Evolutionary conservation across 805 yeast genomes (phyloP).

Genomic region (Hermanozyma aechmeae): DNA sequence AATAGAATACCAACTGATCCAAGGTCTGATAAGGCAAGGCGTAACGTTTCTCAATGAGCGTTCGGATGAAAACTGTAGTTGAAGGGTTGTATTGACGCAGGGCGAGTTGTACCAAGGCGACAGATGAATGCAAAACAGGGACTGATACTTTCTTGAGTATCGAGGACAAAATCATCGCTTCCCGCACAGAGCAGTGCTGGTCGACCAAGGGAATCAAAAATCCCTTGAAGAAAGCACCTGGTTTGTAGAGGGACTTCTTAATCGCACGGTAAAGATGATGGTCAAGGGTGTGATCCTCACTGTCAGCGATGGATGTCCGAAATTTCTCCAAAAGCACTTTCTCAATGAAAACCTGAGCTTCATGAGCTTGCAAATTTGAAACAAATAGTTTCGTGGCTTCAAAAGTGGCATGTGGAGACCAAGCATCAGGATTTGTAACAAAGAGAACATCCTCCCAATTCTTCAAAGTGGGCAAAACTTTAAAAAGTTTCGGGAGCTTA

Average conservation of each 20-base stretch:
- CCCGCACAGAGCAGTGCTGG: slow-evolving; percentile 81
- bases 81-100: slow-evolving; percentile 82
- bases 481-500: slow-evolving; percentile 91
- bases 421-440: slow-evolving; percentile 83
- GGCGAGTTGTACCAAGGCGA: slow-evolving; percentile 78
- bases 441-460: slow-evolving; percentile 95
- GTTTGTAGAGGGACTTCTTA: slow-evolving; percentile 90
- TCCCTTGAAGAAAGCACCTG: slow-evolving; percentile 96
- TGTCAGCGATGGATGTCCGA: slow-evolving; percentile 60
- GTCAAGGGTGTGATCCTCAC: slow-evolving; percentile 71
- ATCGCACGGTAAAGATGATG: slow-evolving; percentile 89
- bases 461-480: slow-evolving; percentile 82
- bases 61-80: slow-evolving; percentile 80
- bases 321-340: slow-evolving; percentile 62
- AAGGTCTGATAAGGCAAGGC: slow-evolving; percentile 95
- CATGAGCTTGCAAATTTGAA: slow-evolving; percentile 77
- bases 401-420: slow-evolving; percentile 93
- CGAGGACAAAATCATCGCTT: slow-evolving; percentile 92
- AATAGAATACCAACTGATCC: slow-evolving; percentile 89
- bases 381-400: slow-evolving; percentile 94
- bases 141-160: slow-evolving; percentile 82
- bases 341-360: slow-evolving; percentile 78
- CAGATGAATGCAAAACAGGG: slow-evolving; percentile 93
- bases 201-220: slow-evolving; percentile 87
- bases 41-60: slow-evolving; percentile 85